Evolutionary conservation across 1,284 basidiomycete genomes (phyloP).

Genomic region (Waitea zeae): DNA sequence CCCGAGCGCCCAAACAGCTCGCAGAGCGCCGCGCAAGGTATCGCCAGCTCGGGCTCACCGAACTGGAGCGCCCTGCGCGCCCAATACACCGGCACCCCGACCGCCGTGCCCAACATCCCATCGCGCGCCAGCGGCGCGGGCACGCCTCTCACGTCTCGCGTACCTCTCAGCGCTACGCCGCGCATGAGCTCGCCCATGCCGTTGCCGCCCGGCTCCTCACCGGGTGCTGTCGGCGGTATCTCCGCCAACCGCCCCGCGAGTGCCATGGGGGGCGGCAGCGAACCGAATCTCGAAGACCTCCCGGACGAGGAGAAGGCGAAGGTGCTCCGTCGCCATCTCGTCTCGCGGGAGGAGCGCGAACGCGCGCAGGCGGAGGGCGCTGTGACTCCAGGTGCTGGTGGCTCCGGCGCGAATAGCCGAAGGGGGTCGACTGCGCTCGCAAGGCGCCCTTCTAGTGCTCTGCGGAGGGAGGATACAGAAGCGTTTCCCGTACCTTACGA

Average conservation of each 20-base stretch:
- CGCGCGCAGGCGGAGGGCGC: too few species aligned
- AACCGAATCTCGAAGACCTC: constrained; percentile 31
- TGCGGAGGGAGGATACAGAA: constrained; percentile 33
- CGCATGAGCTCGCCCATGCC: constrained; percentile 9
- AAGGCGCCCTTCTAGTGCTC: constrained; percentile 8
- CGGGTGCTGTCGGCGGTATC: constrained; percentile 13
- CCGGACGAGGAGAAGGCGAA: constrained; percentile 72
- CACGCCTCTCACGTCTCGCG: constrained; percentile 6
- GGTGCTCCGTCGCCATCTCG: constrained; percentile 66
- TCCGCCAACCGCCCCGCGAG: constrained; percentile 15
- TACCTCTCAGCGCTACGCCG: constrained; percentile 15
- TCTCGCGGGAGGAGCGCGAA: constrained; percentile 50
- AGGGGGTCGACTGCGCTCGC: constrained; percentile 13
- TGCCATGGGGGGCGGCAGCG: constrained; percentile 14
- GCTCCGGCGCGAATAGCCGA: constrained; percentile 14
- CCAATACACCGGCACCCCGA: constrained; percentile 43
- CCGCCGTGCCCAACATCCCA: constrained; percentile 42
- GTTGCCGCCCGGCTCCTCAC: constrained; percentile 7
- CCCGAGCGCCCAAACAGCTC: constrained; percentile 4
- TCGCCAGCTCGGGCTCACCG: constrained; percentile 22
- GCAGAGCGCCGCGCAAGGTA: constrained; percentile 2
- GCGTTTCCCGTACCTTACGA: constrained; percentile 74
- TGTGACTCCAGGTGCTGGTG: constrained; percentile 6
- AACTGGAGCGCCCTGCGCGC: constrained; percentile 47
- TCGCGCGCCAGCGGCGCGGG: constrained; percentile 22